These are phyloP conservation scores for Xylaria sp. DNA, from an alignment of 2,329 filamentous ascomycete genomes.

Conservation along the genomic window DNA sequence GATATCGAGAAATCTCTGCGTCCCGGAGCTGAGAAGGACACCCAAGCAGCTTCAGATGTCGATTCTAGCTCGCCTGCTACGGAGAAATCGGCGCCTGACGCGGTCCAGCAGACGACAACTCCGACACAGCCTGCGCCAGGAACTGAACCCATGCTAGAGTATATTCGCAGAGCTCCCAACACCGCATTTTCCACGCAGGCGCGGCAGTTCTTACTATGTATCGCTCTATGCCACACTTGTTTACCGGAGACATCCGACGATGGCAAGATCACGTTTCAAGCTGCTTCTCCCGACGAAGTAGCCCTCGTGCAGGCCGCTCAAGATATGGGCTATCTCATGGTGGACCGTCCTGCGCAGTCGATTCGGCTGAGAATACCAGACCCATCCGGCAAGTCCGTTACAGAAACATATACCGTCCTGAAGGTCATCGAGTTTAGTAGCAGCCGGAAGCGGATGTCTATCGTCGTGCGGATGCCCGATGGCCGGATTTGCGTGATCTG, in stretches of 20 bases:
- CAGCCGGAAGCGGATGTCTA: slow-evolving; percentile 83
- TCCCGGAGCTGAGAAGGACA: not conserved
- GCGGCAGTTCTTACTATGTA: slow-evolving; percentile 73
- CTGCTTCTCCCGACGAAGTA: slow-evolving; percentile 84
- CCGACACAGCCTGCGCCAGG: slow-evolving; percentile 48
- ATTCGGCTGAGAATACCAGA: slow-evolving; percentile 50
- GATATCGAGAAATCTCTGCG: not conserved
- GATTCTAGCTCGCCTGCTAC: slow-evolving; percentile 35
- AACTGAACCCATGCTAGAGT: slow-evolving; percentile 73
- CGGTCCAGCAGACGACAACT: slow-evolving; percentile 21
- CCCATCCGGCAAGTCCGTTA: slow-evolving; percentile 36
- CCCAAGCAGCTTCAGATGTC: slow-evolving; percentile 24
- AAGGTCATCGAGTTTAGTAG: slow-evolving; percentile 91
- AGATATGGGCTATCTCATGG: slow-evolving; percentile 74
- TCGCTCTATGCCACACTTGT: slow-evolving; percentile 88
- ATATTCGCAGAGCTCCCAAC: slow-evolving; percentile 68
- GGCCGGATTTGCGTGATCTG: slow-evolving; percentile 76
- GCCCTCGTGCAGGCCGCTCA: slow-evolving; percentile 79
- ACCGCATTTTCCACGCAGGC: slow-evolving; percentile 73
- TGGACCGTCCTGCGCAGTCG: slow-evolving; percentile 65
- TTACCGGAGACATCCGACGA: slow-evolving; percentile 72
- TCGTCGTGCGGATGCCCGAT: slow-evolving; percentile 78
- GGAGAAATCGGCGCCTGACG: slow-evolving; percentile 28
- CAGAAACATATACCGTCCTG: slow-evolving; percentile 69
- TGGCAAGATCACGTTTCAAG: slow-evolving; percentile 74